Conservation (phyloP, 2,329 filamentous ascomycete genomes). For the Malbranchea cinnamomea region DNA sequence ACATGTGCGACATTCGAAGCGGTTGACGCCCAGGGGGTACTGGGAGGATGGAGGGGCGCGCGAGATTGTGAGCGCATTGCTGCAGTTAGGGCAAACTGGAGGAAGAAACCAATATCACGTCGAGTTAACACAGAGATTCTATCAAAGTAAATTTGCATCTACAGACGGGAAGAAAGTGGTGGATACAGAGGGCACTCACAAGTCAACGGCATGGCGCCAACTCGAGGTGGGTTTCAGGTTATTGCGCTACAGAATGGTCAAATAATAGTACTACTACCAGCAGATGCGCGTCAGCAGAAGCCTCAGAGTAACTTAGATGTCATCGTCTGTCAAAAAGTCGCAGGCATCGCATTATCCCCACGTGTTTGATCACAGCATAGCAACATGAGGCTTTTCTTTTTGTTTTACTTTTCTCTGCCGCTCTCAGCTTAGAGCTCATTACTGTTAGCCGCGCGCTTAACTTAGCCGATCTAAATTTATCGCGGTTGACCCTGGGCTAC, state of each 20-base stretch:
- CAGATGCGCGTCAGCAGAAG: no score
- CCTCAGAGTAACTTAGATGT: no score
- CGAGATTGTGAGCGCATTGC: conserved; percentile 34
- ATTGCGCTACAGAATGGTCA: no score
- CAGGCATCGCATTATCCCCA: no score
- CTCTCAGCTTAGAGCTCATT: no score
- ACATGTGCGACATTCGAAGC: conserved; percentile 89
- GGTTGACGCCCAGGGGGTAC: conserved; percentile 43
- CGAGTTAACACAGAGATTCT: conserved; percentile 5
- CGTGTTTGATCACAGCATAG: no score
- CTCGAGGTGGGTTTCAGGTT: no score
- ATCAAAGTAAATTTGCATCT: conserved; percentile 3
- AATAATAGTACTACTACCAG: no score
- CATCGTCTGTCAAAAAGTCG: no score
- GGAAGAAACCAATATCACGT: conserved; percentile 11
- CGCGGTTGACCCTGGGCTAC: no score
- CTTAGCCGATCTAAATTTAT: conserved; percentile 6
- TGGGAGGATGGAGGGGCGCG: conserved; percentile 23
- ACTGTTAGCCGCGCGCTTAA: conserved; percentile 7
- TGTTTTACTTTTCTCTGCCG: no score
- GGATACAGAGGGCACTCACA: conserved; percentile 15
- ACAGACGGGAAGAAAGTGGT: conserved; percentile 2
- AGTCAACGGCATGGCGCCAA: conserved; percentile 22
- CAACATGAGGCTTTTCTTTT: no score
- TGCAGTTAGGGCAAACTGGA: conserved; percentile 35